Evolutionary conservation across 2,329 filamentous ascomycete genomes (phyloP).

Genomic region (Ciborinia camelliae): DNA sequence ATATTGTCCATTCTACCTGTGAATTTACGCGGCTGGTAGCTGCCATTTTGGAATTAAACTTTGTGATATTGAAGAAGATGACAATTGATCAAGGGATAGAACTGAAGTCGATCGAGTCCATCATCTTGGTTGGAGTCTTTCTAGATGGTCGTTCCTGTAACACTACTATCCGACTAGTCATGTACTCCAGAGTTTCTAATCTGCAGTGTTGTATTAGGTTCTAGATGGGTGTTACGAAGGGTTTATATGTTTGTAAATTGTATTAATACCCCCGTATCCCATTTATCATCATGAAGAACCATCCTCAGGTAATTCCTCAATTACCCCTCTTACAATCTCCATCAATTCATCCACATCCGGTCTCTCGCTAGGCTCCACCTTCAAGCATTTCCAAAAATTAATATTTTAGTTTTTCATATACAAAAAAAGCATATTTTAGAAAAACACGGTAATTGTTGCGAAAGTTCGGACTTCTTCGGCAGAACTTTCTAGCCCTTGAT

Average conservation of each 20-base stretch:
- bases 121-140: conserved; percentile 18
- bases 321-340: conserved; percentile 68
- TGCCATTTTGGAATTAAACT: too few relatives aligned
- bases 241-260: too few relatives aligned
- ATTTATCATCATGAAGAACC: conserved; percentile 33
- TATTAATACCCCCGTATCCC: too few relatives aligned
- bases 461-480: conserved; percentile 85
- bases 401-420: too few relatives aligned
- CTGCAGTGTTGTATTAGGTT: too few relatives aligned
- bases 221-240: too few relatives aligned
- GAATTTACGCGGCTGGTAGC: too few relatives aligned
- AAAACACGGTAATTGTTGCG: conserved; percentile 75
- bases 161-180: neutral
- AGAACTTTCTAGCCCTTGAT: conserved; percentile 83
- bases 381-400: conserved; percentile 80
- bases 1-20: too few relatives aligned
- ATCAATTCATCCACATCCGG: conserved; percentile 87
- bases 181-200: conserved; percentile 18
- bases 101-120: too few relatives aligned
- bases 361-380: conserved; percentile 80
- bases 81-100: too few relatives aligned
- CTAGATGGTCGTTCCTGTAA: conserved; percentile 17
- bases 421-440: too few relatives aligned
- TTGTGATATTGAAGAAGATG: too few relatives aligned
- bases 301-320: conserved; percentile 65